Base-by-base conservation (phyloP, 768 basidiomycete genomes). In the Suillus clintonianus region DNA sequence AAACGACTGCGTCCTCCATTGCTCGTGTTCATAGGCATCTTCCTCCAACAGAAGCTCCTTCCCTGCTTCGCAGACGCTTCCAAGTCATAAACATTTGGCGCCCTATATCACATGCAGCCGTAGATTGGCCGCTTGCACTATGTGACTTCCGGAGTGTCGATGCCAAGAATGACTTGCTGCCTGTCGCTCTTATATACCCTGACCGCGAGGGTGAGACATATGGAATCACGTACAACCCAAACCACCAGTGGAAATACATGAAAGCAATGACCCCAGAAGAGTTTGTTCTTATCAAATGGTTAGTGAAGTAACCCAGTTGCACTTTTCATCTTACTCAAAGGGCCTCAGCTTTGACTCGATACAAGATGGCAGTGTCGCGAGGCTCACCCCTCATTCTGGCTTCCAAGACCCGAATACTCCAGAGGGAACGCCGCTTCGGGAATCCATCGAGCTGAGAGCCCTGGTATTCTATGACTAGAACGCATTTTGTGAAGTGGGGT, bases 71-170 rank as follows among this genome's bases (percentile, higher is more conserved):
- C 64, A 71, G 75, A 27, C 82, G 83, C 63, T 85, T 82, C 71
- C 83, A 84, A 66, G 81, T 85, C 65, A 78, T 85, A 64, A 85
- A 85, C 70, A 71, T 86, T 62, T 86, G 85, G 85, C 78, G 84
- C 24, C 84, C 84, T 1, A 83, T 85, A 68, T 68, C 74, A 19
- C 72, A 81, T 63, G 66, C 77, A 2, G 83, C 82, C 3, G 68
- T 71, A n/a, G 85, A 85, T 63, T 82, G 77, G 74, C 84, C 83
- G 6, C 77, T 86, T 42, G 78, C 80, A 13, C 73, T 83, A 0
- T 82, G 82, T 67, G 85, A 86, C 71, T 83, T 73, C 68, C 75
- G 79, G 14, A 80, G 75, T 61, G 71, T 84, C 8, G 75, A 83
- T 64, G 55, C 63, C 1, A 64, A 72, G 60, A 71, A 70, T 30